Percentiles rank a stretch among this genome's conserved stretches.
phyloP scores from a whole-genome alignment of 2,329 filamentous ascomycete genomes.

The Cercospora citrullina region DNA sequence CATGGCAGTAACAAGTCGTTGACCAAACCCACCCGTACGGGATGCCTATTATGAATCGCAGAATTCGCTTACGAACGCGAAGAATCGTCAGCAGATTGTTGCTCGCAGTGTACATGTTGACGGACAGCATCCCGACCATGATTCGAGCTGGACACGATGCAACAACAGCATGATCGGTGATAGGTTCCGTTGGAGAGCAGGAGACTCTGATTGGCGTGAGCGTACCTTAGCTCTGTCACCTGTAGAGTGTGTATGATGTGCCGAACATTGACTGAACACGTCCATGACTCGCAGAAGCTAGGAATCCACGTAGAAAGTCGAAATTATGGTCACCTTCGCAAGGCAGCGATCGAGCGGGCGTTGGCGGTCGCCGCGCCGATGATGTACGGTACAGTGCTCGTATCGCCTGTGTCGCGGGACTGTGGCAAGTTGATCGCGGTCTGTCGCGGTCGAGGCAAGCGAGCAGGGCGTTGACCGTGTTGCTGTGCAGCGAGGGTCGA shows the following conservation, averaged over 20 bases:
- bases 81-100: neutral
- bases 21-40: constrained; percentile 1
- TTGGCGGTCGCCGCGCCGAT: neutral
- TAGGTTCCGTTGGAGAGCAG: neutral
- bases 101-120: neutral
- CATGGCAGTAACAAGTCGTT: constrained; percentile 5
- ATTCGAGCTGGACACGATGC: neutral
- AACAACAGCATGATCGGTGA: constrained; percentile 1
- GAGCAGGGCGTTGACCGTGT: neutral
- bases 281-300: neutral
- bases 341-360: neutral
- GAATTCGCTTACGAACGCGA: neutral
- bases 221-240: neutral
- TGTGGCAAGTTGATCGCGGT: neutral
- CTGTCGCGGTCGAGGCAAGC: neutral
- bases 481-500: neutral
- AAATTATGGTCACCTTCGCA: neutral
- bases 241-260: neutral
- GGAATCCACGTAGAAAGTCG: neutral
- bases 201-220: neutral
- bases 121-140: neutral
- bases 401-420: neutral
- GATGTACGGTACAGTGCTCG: neutral
- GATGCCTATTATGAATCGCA: neutral
- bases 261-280: neutral